Evolutionary conservation across 1,284 basidiomycete genomes (phyloP).

Genomic region (Tylopilus sp.): DNA sequence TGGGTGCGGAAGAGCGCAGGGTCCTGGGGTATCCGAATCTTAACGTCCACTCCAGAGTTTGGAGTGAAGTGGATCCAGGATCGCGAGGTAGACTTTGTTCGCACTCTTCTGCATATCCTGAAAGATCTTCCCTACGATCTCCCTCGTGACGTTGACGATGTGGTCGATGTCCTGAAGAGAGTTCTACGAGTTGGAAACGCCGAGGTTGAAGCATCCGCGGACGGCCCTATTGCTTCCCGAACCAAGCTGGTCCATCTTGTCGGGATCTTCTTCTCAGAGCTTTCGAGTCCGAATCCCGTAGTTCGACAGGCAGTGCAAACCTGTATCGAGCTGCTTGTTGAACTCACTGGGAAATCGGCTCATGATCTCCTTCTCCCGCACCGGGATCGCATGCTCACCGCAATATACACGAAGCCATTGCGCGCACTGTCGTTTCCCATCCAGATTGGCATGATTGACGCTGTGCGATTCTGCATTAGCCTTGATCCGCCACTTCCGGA

Average conservation of each 20-base stretch:
- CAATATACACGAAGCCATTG: slow-evolving; percentile 96
- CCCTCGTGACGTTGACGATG: slow-evolving; percentile 76
- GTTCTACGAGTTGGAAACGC: slow-evolving; percentile 73
- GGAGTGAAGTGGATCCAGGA: slow-evolving; percentile 82
- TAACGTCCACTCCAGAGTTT: slow-evolving; percentile 68
- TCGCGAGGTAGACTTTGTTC: slow-evolving; percentile 86
- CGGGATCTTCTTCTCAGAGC: slow-evolving; percentile 85
- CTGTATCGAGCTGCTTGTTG: slow-evolving; percentile 78
- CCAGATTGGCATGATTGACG: slow-evolving; percentile 98
- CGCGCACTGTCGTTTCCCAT: slow-evolving; percentile 92
- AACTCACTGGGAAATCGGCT: slow-evolving; percentile 68
- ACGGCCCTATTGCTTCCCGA: slow-evolving; percentile 41
- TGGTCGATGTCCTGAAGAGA: slow-evolving; percentile 73
- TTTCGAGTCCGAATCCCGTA: slow-evolving; percentile 82
- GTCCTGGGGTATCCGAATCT: slow-evolving; percentile 75
- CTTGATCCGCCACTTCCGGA: slow-evolving; percentile 83
- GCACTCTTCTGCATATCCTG: slow-evolving; percentile 87
- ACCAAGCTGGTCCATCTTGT: slow-evolving; percentile 62
- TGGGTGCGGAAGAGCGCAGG: slow-evolving; percentile 88
- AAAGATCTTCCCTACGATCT: slow-evolving; percentile 95
- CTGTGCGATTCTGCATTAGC: slow-evolving; percentile 87
- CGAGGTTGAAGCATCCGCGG: slow-evolving; percentile 42
- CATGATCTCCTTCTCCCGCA: slow-evolving; percentile 81
- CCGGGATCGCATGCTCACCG: slow-evolving; percentile 81
- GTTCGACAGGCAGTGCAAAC: slow-evolving; percentile 84